Conservation (phyloP, 2,329 filamentous ascomycete genomes). For the Chalara sp. region DNA sequence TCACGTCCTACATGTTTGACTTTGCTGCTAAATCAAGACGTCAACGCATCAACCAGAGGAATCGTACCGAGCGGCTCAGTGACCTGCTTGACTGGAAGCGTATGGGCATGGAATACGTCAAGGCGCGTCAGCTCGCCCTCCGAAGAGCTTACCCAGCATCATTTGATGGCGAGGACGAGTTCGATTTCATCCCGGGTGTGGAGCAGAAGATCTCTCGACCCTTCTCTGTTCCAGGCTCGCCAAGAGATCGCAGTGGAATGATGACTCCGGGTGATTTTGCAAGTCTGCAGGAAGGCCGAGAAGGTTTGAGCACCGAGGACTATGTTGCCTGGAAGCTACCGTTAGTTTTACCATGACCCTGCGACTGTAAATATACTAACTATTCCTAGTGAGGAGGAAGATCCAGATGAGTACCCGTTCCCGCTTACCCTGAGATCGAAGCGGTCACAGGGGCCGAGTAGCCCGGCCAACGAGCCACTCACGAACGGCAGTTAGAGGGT, state of each 20-base stretch:
- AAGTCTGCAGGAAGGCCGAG: slow-evolving; percentile 86
- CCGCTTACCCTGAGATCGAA: slow-evolving; percentile 57
- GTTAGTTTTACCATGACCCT: slow-evolving; percentile 51
- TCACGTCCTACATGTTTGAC: slow-evolving; percentile 87
- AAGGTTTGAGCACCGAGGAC: slow-evolving; percentile 91
- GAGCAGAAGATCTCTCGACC: slow-evolving; percentile 94
- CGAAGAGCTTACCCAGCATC: slow-evolving; percentile 85
- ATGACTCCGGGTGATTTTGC: slow-evolving; percentile 99
- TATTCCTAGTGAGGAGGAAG: slow-evolving; percentile 74
- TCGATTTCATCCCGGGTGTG: slow-evolving; percentile 80
- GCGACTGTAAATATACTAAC: slow-evolving; percentile 10
- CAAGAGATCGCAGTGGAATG: slow-evolving; percentile 86
- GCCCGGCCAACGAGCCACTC: slow-evolving; percentile 20
- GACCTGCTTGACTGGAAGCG: slow-evolving; percentile 98
- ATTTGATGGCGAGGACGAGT: slow-evolving; percentile 68
- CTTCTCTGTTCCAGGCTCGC: slow-evolving; percentile 88
- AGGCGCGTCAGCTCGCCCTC: slow-evolving; percentile 87
- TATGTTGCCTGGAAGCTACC: slow-evolving; percentile 98
- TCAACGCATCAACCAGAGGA: slow-evolving; percentile 97
- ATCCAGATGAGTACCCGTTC: slow-evolving; percentile 71
- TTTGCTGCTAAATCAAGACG: slow-evolving; percentile 89
- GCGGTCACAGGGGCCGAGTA: slow-evolving; percentile 22
- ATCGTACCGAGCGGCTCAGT: slow-evolving; percentile 89
- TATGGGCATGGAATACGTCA: slow-evolving; percentile 99
- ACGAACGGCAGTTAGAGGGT: slow-evolving; percentile 20